phyloP scores from a whole-genome alignment of 305 asterid genomes.

The Rubia balearica region DNA sequence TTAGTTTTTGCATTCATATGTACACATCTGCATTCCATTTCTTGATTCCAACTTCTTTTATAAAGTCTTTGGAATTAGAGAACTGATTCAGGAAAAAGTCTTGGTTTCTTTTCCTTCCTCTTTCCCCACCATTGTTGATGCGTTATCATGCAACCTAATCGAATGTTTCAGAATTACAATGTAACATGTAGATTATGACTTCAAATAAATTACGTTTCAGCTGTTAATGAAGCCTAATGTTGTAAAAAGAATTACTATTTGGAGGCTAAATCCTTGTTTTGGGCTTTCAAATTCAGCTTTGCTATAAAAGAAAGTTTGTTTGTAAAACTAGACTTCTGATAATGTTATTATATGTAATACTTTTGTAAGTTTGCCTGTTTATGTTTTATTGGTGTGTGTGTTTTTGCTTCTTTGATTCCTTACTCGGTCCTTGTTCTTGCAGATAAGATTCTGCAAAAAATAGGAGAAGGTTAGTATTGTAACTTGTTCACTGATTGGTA shows the following conservation, averaged over 20 bases:
- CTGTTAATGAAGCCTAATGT: neutral
- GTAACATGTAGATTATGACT: neutral
- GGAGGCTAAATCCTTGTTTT: too few relatives aligned
- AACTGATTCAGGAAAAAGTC: too few relatives aligned
- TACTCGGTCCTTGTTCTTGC: conserved; percentile 26
- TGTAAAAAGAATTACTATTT: neutral
- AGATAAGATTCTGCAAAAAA: conserved; percentile 43
- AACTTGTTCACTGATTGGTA: neutral
- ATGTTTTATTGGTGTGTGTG: conserved; percentile 1
- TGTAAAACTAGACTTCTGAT: neutral
- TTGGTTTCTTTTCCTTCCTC: neutral
- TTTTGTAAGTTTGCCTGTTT: conserved; percentile 8
- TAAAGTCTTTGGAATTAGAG: neutral
- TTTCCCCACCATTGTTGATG: neutral
- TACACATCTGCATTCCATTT: neutral
- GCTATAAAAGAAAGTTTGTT: neutral
- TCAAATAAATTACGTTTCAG: neutral
- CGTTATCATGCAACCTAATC: neutral
- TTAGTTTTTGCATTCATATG: conserved; percentile 9
- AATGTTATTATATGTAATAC: neutral
- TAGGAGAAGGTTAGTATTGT: conserved; percentile 40
- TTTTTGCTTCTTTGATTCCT: conserved; percentile 8
- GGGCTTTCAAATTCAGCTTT: neutral
- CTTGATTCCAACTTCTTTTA: neutral
- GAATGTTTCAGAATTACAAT: neutral